A percentile compares a stretch with the other conserved stretches of the same genome.
phyloP scores from a whole-genome alignment of 1,284 basidiomycete genomes.

The Pisolithus thermaeus region DNA sequence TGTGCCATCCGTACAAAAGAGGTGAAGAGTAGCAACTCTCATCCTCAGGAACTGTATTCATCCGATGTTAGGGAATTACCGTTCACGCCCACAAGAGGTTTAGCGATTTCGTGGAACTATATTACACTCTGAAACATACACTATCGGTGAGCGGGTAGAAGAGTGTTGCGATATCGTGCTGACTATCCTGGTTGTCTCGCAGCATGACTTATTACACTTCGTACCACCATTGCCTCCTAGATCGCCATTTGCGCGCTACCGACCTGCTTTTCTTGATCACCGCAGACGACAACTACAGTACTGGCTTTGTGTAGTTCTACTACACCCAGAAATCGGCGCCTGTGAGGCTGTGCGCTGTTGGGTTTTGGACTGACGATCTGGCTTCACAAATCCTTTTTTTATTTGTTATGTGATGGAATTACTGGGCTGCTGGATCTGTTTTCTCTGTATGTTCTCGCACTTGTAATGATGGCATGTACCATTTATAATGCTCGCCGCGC shows the following conservation, averaged over 20 bases:
- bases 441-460: background rate
- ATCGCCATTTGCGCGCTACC: slow-evolving; percentile 58
- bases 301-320: slow-evolving; percentile 60
- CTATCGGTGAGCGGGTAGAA: slow-evolving; percentile 41
- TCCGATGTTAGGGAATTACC: slow-evolving; percentile 41
- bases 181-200: background rate
- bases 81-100: slow-evolving; percentile 70
- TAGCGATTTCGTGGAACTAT: slow-evolving; percentile 59
- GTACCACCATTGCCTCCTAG: slow-evolving; percentile 67
- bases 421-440: background rate
- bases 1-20: slow-evolving; percentile 60
- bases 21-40: slow-evolving; percentile 22
- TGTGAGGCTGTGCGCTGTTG: slow-evolving; percentile 56
- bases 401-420: background rate
- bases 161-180: background rate
- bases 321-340: slow-evolving; percentile 70
- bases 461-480: no score
- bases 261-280: slow-evolving; percentile 65
- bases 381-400: background rate
- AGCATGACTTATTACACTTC: slow-evolving; percentile 43
- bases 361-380: slow-evolving; percentile 47
- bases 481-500: no score
- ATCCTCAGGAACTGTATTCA: background rate
- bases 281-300: slow-evolving; percentile 58
- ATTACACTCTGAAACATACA: slow-evolving; percentile 42